These are phyloP conservation scores for Candida tetrigidarum DNA, from an alignment of 1,139 yeast species.

Conservation along the genomic window DNA sequence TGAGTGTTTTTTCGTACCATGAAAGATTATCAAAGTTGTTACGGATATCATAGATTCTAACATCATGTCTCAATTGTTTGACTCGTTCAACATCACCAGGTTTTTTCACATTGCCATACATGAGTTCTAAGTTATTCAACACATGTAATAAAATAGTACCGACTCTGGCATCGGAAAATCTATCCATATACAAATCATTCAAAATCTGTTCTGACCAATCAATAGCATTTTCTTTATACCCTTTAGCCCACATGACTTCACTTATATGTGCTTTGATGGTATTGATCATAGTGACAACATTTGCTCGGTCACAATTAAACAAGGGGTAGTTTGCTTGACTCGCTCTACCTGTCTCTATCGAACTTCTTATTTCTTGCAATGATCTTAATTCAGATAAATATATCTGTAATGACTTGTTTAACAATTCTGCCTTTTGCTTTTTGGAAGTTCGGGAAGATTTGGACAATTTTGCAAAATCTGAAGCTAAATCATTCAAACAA, in stretches of 20 bases:
- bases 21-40: slow-evolving; percentile 22
- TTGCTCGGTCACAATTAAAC: slow-evolving; percentile 39
- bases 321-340: slow-evolving; percentile 40
- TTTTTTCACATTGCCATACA: slow-evolving; percentile 37
- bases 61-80: slow-evolving; percentile 26
- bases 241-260: slow-evolving; percentile 68
- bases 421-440: slow-evolving; percentile 22
- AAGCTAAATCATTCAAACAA: slow-evolving; percentile 42
- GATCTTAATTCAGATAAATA: slow-evolving; percentile 41
- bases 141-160: slow-evolving; percentile 37
- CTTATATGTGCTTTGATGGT: slow-evolving; percentile 61
- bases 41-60: slow-evolving; percentile 3
- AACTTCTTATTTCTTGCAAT: slow-evolving; percentile 26
- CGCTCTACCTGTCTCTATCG: slow-evolving; percentile 22
- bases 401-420: slow-evolving; percentile 34
- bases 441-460: slow-evolving; percentile 10
- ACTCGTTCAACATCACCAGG: slow-evolving; percentile 31
- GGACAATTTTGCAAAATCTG: slow-evolving; percentile 29
- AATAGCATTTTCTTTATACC: slow-evolving; percentile 55
- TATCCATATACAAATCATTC: slow-evolving; percentile 39
- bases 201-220: slow-evolving; percentile 65
- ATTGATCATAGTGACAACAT: slow-evolving; percentile 32
- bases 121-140: slow-evolving; percentile 32
- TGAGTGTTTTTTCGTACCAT: slow-evolving; percentile 43
- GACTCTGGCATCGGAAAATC: slow-evolving; percentile 31